These are phyloP conservation scores for Fusarium clavum DNA, from an alignment of 2,329 filamentous ascomycete genomes.

Conservation along the genomic window DNA sequence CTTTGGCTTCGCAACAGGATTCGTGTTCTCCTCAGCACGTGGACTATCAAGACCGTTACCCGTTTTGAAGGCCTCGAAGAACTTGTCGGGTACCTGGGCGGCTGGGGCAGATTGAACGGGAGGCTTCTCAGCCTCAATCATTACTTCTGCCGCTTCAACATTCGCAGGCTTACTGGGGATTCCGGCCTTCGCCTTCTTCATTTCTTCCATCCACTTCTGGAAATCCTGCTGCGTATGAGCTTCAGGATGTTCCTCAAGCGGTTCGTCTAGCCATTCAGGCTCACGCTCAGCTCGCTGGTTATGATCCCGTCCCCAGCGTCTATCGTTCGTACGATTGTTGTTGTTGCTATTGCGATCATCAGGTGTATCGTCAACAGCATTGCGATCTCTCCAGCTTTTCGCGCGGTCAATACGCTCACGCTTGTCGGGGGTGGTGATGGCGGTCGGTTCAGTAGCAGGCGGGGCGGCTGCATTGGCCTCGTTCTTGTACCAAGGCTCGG, in stretches of 20 bases:
- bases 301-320: slow-evolving; percentile 68
- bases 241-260: slow-evolving; percentile 74
- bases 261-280: slow-evolving; percentile 90
- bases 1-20: slow-evolving; percentile 65
- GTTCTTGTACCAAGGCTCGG: slow-evolving; percentile 81
- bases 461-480: slow-evolving; percentile 50
- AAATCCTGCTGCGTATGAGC: slow-evolving; percentile 90
- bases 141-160: slow-evolving; percentile 51
- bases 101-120: slow-evolving; percentile 71
- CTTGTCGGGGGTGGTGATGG: slow-evolving; percentile 51
- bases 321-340: slow-evolving; percentile 58
- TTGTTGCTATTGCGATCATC: slow-evolving; percentile 65
- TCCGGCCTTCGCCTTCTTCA: slow-evolving; percentile 75
- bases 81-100: slow-evolving; percentile 79
- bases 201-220: slow-evolving; percentile 91
- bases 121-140: slow-evolving; percentile 61
- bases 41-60: slow-evolving; percentile 59
- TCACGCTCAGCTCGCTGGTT: slow-evolving; percentile 77
- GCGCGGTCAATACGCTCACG: slow-evolving; percentile 68
- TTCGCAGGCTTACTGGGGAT: slow-evolving; percentile 51
- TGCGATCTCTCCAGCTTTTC: slow-evolving; percentile 71
- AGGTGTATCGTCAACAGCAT: slow-evolving; percentile 54
- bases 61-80: slow-evolving; percentile 72
- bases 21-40: slow-evolving; percentile 62
- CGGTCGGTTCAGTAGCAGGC: slow-evolving; percentile 43